Percentiles rank a stretch among this genome's conserved stretches.
phyloP scores from a whole-genome alignment of 1,284 basidiomycete species.

The Fomitopsis pinicola region DNA sequence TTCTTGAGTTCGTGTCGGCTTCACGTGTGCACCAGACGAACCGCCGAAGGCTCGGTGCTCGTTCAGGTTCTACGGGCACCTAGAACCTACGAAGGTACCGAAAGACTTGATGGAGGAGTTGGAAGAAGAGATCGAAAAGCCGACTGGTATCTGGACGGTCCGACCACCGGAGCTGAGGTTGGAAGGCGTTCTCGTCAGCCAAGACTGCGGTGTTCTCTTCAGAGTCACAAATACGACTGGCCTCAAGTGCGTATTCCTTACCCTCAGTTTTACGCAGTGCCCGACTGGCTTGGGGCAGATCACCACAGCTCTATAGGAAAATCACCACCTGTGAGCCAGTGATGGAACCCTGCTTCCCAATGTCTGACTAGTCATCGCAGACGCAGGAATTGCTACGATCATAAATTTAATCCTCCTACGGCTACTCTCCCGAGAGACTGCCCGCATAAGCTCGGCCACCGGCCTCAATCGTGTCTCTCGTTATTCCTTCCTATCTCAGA shows the following conservation, averaged over 20 bases:
- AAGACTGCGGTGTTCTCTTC: conserved; percentile 73
- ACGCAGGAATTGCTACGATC: conserved; percentile 68
- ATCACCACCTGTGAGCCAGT: conserved; percentile 66
- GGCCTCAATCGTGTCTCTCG: conserved; percentile 75
- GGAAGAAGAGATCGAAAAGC: conserved; percentile 66
- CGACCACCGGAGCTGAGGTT: conserved; percentile 51
- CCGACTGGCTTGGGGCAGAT: conserved; percentile 27
- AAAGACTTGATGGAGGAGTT: conserved; percentile 56
- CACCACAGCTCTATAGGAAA: conserved; percentile 71
- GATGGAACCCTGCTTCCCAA: too few species aligned
- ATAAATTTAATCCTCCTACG: conserved; percentile 64
- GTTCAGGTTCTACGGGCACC: conserved; percentile 61
- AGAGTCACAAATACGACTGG: conserved; percentile 65
- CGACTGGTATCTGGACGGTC: conserved; percentile 64
- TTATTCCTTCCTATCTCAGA: conserved; percentile 77
- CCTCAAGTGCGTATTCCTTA: conserved; percentile 38
- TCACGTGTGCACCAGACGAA: conserved; percentile 35
- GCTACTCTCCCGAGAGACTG: conserved; percentile 70
- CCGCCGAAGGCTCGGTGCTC: conserved; percentile 51
- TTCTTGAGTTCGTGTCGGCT: background rate
- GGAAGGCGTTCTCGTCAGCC: conserved; percentile 67
- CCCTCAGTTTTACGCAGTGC: background rate
- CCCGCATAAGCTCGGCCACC: conserved; percentile 72
- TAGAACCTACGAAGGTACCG: conserved; percentile 49
- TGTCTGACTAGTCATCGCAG: conserved; percentile 33